phyloP scores from a whole-genome alignment of 2,329 filamentous ascomycete species.

The Claviceps sp. region DNA sequence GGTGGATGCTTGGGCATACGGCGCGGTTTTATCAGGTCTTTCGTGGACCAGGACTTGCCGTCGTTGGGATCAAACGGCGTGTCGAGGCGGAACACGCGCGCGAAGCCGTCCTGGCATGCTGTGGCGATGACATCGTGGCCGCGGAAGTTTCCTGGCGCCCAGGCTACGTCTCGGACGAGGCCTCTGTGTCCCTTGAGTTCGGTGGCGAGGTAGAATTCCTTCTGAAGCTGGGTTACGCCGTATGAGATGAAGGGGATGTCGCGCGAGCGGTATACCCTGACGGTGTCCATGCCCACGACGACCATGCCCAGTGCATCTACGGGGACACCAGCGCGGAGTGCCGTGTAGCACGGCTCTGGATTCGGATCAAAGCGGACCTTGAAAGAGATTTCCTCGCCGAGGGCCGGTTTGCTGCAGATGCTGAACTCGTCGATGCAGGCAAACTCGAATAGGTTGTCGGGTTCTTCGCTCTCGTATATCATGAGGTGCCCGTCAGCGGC shows the following conservation, averaged over 20 bases:
- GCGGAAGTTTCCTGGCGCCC: conserved; percentile 82
- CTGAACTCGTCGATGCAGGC: conserved; percentile 61
- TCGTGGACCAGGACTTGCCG: conserved; percentile 35
- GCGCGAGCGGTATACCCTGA: conserved; percentile 69
- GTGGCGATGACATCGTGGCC: conserved; percentile 87
- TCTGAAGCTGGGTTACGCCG: conserved; percentile 42
- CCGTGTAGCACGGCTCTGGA: conserved; percentile 63
- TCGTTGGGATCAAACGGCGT: conserved; percentile 37
- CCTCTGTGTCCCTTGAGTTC: conserved; percentile 61
- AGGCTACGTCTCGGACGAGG: conserved; percentile 76
- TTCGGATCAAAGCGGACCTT: conserved; percentile 81
- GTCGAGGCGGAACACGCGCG: conserved; percentile 75
- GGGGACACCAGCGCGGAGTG: conserved; percentile 68
- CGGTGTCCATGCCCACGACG: conserved; percentile 72
- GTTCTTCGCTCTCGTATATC: conserved; percentile 74
- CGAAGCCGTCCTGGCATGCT: conserved; percentile 80
- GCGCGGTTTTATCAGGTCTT: conserved; percentile 26
- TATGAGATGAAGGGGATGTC: conserved; percentile 40
- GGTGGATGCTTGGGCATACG: background rate
- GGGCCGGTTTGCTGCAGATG: conserved; percentile 54
- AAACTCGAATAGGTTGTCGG: conserved; percentile 70
- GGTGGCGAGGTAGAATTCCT: conserved; percentile 75
- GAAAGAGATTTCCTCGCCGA: conserved; percentile 81
- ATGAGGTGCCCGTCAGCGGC: conserved; percentile 69
- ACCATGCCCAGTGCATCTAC: conserved; percentile 68